Evolutionary conservation across 495 filamentous ascomycete genomes (phyloP), one percentile per base, ranked within the genome.

Genomic region (Talaromyces liani): DNA sequence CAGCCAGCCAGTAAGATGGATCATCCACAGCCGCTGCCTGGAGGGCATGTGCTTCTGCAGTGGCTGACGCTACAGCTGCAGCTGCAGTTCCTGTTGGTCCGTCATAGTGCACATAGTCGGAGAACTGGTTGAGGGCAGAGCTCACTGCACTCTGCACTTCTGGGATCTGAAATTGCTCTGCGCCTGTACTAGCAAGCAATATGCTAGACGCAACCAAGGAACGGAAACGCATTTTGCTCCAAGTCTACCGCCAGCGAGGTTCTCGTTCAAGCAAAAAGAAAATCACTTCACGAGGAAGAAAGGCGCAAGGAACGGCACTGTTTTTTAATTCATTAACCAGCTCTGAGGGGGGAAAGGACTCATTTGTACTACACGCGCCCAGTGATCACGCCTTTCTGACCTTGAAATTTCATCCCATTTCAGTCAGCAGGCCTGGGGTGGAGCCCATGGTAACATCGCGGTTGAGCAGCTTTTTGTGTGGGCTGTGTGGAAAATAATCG

Each of bases 1-100:
- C 79, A 24, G 83, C 80, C 56, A 92, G 70, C 91, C 91, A 95
- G 77, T 86, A 91, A 6, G 71, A 61, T 22, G 72, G 61, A 55
- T 72, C 70, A 27, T 62, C 53, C 6, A 66, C 68, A 41, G 74
- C 70, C 6, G 61, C 65, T n/a, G 69, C 64, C 4, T 36, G n/a
- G 14, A 29, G 20, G 12, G 33, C 36, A 25, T 57, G 59, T 22
- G 60, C 24, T n/a, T 59, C 20, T 58, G 27, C 53, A 25, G 63
- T 60, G 10, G 39, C 55, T 24, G 64, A 49, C 4, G 61, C 29
- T 5, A 59, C n/a, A 18, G 33, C 62, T 20, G 61, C 55, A 1
- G 65, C 55, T 14, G 64, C 60, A 31, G 31, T 56, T 31, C 39
- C 58, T 3, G 67, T 68, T 18, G 70, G 65, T 16, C 61, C 64